Base-by-base conservation (phyloP, 2,329 filamentous ascomycete genomes). In the Mycocentrospora acerina region DNA sequence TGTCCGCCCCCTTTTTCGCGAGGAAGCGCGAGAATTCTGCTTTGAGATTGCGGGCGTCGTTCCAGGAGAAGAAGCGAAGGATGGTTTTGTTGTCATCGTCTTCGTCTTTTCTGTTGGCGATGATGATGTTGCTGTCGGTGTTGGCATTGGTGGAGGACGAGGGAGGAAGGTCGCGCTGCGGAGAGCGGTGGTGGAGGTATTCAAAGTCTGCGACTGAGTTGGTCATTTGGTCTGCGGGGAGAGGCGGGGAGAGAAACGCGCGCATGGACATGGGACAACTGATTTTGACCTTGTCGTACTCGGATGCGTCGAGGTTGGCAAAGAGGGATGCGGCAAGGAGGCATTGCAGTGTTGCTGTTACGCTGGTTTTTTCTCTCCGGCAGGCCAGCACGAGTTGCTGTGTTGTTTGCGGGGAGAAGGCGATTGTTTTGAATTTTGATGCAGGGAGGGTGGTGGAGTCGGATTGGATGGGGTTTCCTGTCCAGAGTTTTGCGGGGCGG, bases 281-380 rank as follows among this genome's bases (percentile, higher is more conserved):
- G 29, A 63, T 64, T 4, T 37, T 44, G 3, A 75, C 32, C 7
- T 36, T 53, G 0, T 66, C 62, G 36, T 43, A 70, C 4, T 51
- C 37, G 4, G 46, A 33, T 2, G 60, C 55, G 4, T 68, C 41
- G 14, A 68, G 34, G 15, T 31, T 48, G 1, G 49, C 19, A 37
- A 73, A 67, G 3, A 74, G 32, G 0, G 67, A 56, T 10, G 63
- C 60, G 1, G 71, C 69, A 18, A 74, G 27, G 15, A 70, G 37
- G 1, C 61, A 62, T 41, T 73, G 62, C 15, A 75, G 38, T 1
- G 64, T 56, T 7, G 64, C 68, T 3, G 71, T 74, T 25, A 74
- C 57, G 4, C 67, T 73, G 0, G 71, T 68, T 11, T 37, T 42
- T 36, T 75, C 57, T 9, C 55, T 26, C 7, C 68, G 66, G 40